A percentile compares a stretch with the other conserved stretches of the same genome.
These are phyloP conservation scores for Cladosporium sp. DNA, from an alignment of 2,329 filamentous ascomycete genomes.

Conservation along the genomic window DNA sequence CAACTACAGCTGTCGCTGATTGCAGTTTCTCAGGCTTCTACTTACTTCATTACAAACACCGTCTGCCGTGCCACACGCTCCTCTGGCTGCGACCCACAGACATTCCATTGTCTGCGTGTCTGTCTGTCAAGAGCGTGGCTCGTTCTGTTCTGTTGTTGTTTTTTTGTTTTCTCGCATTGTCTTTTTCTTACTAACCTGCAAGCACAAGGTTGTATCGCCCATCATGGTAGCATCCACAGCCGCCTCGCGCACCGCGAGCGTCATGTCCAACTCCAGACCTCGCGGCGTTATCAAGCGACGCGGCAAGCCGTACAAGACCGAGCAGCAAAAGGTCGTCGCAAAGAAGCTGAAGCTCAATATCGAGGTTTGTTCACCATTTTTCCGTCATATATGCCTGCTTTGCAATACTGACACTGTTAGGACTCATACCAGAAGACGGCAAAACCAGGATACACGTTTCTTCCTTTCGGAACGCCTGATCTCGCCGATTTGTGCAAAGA, in stretches of 20 bases:
- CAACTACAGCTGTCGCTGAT: background rate
- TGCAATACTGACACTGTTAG: slow-evolving; percentile 42
- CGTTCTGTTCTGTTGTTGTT: background rate
- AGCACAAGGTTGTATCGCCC: background rate
- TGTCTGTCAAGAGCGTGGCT: background rate
- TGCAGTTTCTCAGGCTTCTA: background rate
- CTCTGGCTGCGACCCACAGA: background rate
- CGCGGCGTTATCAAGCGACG: slow-evolving; percentile 33
- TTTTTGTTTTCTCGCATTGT: slow-evolving; percentile 5
- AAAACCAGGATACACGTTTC: slow-evolving; percentile 61
- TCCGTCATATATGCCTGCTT: slow-evolving; percentile 3
- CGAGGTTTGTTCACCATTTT: slow-evolving; percentile 39
- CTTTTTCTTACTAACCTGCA: slow-evolving; percentile 10
- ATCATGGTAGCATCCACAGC: slow-evolving; percentile 10
- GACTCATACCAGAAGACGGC: slow-evolving; percentile 56
- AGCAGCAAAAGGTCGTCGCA: slow-evolving; percentile 58
- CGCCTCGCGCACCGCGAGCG: slow-evolving; percentile 19
- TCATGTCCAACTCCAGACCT: slow-evolving; percentile 4
- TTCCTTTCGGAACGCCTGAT: slow-evolving; percentile 60
- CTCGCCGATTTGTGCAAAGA: slow-evolving; percentile 62
- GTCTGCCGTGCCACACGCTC: background rate
- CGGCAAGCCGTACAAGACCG: slow-evolving; percentile 57
- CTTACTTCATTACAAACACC: background rate
- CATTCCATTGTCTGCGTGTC: background rate
- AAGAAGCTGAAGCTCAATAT: slow-evolving; percentile 62